phyloP scores from a whole-genome alignment of 176 grass and related monocot genomes.

The Neostapfia colusana region DNA sequence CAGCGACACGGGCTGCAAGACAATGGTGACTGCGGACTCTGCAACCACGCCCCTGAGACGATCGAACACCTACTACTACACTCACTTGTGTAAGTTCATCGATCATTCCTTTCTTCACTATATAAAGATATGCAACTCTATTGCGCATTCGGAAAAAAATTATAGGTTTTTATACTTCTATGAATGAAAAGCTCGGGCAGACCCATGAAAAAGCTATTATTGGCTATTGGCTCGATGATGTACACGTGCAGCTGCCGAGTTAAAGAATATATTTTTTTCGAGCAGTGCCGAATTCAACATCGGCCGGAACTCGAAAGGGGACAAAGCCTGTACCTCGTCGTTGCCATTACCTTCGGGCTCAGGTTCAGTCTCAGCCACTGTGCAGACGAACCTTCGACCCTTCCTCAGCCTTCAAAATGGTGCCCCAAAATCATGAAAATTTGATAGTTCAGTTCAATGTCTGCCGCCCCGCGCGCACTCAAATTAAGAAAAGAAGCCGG shows the following conservation, averaged over 20 bases:
- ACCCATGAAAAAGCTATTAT: neutral
- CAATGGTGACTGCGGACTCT: neutral
- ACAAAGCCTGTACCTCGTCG: constrained; percentile 27
- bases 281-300: neutral
- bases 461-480: neutral
- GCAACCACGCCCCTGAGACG: too few relatives aligned
- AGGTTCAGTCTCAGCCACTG: constrained; percentile 55
- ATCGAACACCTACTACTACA: neutral
- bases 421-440: neutral
- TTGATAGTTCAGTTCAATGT: neutral
- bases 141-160: too few relatives aligned
- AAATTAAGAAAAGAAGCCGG: constrained; percentile 21
- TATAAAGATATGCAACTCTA: too few relatives aligned
- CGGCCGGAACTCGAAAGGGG: neutral
- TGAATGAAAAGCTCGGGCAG: neutral
- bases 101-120: too few relatives aligned
- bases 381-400: constrained; percentile 49
- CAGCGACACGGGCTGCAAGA: neutral
- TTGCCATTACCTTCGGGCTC: constrained; percentile 56
- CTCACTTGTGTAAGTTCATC: too few relatives aligned
- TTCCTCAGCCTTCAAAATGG: constrained; percentile 36
- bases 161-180: too few relatives aligned
- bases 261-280: neutral
- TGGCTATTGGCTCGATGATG: neutral
- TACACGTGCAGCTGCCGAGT: neutral